Percentiles rank a stretch among this genome's conserved stretches.
phyloP scores from a whole-genome alignment of 805 yeast genomes.

The Monosporozyma solicola region DNA sequence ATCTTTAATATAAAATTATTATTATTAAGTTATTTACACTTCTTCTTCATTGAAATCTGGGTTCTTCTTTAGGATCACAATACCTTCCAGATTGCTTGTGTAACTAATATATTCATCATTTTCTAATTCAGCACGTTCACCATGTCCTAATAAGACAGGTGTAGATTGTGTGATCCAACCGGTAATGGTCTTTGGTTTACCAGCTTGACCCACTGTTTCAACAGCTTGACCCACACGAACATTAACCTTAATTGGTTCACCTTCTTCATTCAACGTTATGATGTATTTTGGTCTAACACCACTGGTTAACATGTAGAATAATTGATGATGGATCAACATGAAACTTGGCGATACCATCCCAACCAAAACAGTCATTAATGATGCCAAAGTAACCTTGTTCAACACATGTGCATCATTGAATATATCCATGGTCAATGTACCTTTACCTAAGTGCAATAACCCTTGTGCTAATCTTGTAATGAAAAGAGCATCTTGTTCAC shows the following conservation, averaged over 20 bases:
- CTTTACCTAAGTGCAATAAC: slow-evolving; percentile 89
- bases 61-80: slow-evolving; percentile 85
- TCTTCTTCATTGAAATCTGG: slow-evolving; percentile 71
- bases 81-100: slow-evolving; percentile 79
- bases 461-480: slow-evolving; percentile 95
- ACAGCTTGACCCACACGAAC: slow-evolving; percentile 99
- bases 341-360: slow-evolving; percentile 83
- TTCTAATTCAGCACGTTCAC: slow-evolving; percentile 95
- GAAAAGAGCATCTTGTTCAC: slow-evolving; percentile 83
- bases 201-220: slow-evolving; percentile 98
- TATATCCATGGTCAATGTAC: slow-evolving; percentile 82
- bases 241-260: slow-evolving; percentile 87
- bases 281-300: slow-evolving; percentile 90
- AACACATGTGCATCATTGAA: slow-evolving; percentile 82
- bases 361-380: slow-evolving; percentile 74
- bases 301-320: slow-evolving; percentile 77
- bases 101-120: slow-evolving; percentile 77
- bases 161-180: slow-evolving; percentile 99
- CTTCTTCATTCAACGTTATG: slow-evolving; percentile 82
- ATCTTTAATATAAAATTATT: background rate
- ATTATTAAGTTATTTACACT: slow-evolving; percentile 1
- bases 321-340: slow-evolving; percentile 70
- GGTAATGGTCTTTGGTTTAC: slow-evolving; percentile 96
- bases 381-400: slow-evolving; percentile 84
- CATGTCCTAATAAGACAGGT: slow-evolving; percentile 86